A percentile compares a stretch with the other conserved stretches of the same genome.
phyloP scores from a whole-genome alignment of 495 filamentous ascomycete species.

The Neurospora tetraspora region DNA sequence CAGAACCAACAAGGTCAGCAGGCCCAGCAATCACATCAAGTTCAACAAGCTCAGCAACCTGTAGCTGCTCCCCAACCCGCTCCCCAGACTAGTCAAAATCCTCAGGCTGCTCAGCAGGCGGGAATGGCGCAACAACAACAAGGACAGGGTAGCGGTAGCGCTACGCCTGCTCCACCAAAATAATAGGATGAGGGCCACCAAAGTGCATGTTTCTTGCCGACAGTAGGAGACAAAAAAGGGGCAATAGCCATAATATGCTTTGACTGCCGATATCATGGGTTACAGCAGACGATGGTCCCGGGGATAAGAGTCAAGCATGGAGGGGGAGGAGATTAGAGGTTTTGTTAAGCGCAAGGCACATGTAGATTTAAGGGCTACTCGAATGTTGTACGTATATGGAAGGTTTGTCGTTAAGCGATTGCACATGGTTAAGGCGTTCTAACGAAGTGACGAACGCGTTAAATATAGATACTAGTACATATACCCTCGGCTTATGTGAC shows the following conservation, averaged over 20 bases:
- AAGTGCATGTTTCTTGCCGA: neutral
- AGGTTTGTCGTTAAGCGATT: neutral
- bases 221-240: neutral
- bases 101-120: constrained; percentile 1
- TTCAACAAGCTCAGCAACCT: constrained; percentile 13
- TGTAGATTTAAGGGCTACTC: neutral
- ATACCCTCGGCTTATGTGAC: neutral
- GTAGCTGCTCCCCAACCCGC: neutral
- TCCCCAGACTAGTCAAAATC: neutral
- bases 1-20: neutral
- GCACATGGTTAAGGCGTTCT: neutral
- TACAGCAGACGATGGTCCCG: neutral
- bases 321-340: neutral
- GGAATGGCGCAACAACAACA: constrained; percentile 21
- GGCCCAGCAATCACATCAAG: constrained; percentile 4
- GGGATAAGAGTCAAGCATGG: neutral
- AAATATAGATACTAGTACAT: neutral
- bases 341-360: neutral
- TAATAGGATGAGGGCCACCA: neutral
- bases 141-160: constrained; percentile 33
- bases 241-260: neutral
- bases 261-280: neutral
- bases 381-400: neutral
- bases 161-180: constrained; percentile 24
- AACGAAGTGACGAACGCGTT: neutral